These are phyloP conservation scores for Cladorrhinum sp. DNA, from an alignment of 2,329 filamentous ascomycete genomes.

Conservation along the genomic window DNA sequence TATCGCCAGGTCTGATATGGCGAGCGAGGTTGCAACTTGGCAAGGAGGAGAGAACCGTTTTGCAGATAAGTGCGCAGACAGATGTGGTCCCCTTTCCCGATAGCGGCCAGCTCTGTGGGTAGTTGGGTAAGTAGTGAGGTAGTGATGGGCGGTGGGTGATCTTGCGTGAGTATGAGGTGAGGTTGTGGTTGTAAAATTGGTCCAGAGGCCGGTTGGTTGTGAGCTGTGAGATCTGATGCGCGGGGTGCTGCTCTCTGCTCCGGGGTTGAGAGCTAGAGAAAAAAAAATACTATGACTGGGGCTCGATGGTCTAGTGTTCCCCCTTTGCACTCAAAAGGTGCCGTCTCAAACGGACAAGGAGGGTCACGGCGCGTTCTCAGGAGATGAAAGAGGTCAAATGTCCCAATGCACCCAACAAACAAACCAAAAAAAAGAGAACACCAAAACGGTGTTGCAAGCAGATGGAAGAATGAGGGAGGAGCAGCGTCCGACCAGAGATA, in stretches of 20 bases:
- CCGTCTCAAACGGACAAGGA: background rate
- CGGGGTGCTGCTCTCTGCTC: background rate
- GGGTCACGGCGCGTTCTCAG: background rate
- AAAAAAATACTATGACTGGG: conserved; percentile 4
- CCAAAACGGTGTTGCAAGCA: background rate
- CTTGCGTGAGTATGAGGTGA: background rate
- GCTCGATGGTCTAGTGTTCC: background rate
- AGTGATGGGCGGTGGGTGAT: background rate
- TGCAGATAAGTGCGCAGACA: conserved; percentile 23
- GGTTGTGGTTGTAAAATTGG: background rate
- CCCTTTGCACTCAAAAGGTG: background rate
- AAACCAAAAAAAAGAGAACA: conserved; percentile 5
- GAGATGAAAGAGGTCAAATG: background rate
- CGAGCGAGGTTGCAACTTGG: conserved; percentile 18
- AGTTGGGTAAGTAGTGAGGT: background rate
- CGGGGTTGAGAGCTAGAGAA: background rate
- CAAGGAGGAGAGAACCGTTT: conserved; percentile 8
- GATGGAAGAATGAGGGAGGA: conserved; percentile 14
- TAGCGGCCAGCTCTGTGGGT: conserved; percentile 13
- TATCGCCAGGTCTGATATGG: conserved; percentile 21
- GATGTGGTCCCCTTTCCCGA: conserved; percentile 7
- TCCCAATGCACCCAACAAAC: background rate
- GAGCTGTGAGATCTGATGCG: background rate
- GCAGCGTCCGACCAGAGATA: conserved; percentile 22
- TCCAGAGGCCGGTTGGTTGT: background rate